Evolutionary conservation across 192 early-diverging fungal species (phyloP).

Genomic region (Rhizophagus clarus): DNA sequence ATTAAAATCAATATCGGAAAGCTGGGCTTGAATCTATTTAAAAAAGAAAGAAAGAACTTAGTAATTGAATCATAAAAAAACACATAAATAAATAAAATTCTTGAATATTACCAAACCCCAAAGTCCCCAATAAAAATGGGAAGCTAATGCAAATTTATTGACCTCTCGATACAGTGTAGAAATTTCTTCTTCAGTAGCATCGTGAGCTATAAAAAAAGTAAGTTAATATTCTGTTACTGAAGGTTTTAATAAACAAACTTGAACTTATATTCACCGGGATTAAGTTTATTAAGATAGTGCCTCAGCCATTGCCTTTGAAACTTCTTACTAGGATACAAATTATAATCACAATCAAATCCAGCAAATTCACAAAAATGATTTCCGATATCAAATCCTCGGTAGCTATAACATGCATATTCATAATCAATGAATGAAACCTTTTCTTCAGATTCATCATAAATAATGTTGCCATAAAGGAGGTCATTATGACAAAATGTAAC

Average conservation of each 20-base stretch:
- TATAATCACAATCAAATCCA: constrained; percentile 96
- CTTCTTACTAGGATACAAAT: constrained; percentile 72
- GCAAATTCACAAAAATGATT: constrained; percentile 96
- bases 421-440: constrained; percentile 88
- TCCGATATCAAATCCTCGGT: constrained; percentile 91
- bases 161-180: constrained; percentile 76
- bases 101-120: constrained; percentile 62
- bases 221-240: not conserved
- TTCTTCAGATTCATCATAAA: constrained; percentile 64
- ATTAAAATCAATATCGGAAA: constrained; percentile 95
- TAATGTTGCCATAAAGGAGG: constrained; percentile 87
- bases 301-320: constrained; percentile 78
- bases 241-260: constrained; percentile 16
- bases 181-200: constrained; percentile 51
- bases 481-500: constrained; percentile 95
- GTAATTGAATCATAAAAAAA: not conserved
- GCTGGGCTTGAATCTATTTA: constrained; percentile 65
- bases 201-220: not conserved
- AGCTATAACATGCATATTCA: constrained; percentile 86
- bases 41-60: constrained; percentile 27
- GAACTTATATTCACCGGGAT: constrained; percentile 38
- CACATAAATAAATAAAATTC: constrained; percentile 16
- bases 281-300: constrained; percentile 60
- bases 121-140: constrained; percentile 92
- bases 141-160: constrained; percentile 79